Conservation (phyloP, 192 early-diverging fungal genomes). For the Nowakowskiella sp. region DNA sequence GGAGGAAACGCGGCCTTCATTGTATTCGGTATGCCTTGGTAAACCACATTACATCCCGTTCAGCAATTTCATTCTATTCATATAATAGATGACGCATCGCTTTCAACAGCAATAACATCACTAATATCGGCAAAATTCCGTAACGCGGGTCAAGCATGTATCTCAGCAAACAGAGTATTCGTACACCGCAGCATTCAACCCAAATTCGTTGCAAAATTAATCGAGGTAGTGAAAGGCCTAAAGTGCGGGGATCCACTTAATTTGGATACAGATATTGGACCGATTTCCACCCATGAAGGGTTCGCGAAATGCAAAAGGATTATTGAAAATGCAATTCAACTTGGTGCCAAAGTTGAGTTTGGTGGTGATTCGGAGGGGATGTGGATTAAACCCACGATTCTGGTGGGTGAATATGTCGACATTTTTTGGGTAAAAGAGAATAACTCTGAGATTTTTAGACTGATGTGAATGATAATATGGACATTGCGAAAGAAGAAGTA, state of each 20-base stretch:
- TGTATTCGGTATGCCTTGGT: conserved; percentile 29
- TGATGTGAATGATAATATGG: conserved; percentile 60
- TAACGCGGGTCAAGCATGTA: conserved; percentile 40
- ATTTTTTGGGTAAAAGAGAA: too few relatives aligned
- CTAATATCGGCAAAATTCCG: conserved; percentile 31
- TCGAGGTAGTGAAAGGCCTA: conserved; percentile 46
- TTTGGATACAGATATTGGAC: conserved; percentile 60
- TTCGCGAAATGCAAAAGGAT: conserved; percentile 61
- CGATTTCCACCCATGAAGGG: conserved; percentile 64
- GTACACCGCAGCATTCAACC: conserved; percentile 31
- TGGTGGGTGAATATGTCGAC: too few relatives aligned
- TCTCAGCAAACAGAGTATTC: conserved; percentile 33
- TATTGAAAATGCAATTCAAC: conserved; percentile 60
- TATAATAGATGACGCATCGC: conserved; percentile 28
- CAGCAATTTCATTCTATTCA: background rate
- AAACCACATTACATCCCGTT: too few relatives aligned
- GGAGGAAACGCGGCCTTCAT: conserved; percentile 45
- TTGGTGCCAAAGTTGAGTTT: conserved; percentile 60
- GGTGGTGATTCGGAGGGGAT: conserved; percentile 47
- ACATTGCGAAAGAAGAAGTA: conserved; percentile 68
- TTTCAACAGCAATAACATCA: conserved; percentile 31
- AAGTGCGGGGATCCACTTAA: conserved; percentile 70
- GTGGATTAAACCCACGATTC: conserved; percentile 2
- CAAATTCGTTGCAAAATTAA: conserved; percentile 36
- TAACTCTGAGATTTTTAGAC: conserved; percentile 8